Conservation (phyloP, 345 rosid genomes). For the Sapria himalayana region DNA sequence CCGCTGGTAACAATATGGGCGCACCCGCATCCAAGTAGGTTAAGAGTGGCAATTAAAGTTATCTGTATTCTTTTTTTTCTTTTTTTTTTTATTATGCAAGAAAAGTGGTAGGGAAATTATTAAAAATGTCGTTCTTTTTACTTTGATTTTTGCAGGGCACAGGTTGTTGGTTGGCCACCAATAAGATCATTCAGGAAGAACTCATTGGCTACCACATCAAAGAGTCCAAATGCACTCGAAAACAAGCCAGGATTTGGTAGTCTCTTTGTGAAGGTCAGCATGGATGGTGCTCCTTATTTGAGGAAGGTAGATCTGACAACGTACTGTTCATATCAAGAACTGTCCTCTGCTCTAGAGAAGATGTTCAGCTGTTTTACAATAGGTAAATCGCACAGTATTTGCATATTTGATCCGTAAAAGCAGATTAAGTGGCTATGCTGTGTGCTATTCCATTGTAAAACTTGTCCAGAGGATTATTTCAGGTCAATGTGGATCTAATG, state of each 20-base stretch:
- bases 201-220: conserved; percentile 42
- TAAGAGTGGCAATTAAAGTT: background rate
- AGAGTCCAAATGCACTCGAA: conserved; percentile 74
- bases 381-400: conserved; percentile 17
- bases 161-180: conserved; percentile 96
- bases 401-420: conserved; percentile 2
- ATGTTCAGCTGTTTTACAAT: conserved; percentile 85
- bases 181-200: conserved; percentile 65
- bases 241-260: conserved; percentile 55
- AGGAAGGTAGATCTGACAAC: conserved; percentile 72
- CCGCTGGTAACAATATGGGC: conserved; percentile 23
- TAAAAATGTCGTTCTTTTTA: conserved; percentile 4
- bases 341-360: conserved; percentile 77
- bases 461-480: too few species aligned
- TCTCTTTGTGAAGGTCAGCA: conserved; percentile 76
- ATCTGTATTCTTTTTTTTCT: background rate
- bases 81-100: too few species aligned
- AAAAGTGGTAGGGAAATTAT: background rate
- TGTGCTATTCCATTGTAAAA: conserved; percentile 4
- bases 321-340: conserved; percentile 40
- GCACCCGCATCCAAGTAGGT: conserved; percentile 72
- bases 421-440: conserved; percentile 1
- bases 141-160: conserved; percentile 33
- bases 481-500: conserved; percentile 64
- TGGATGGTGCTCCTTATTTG: conserved; percentile 90